Base-by-base conservation (phyloP, 192 early-diverging fungal species). In the Coemansia sp. region DNA sequence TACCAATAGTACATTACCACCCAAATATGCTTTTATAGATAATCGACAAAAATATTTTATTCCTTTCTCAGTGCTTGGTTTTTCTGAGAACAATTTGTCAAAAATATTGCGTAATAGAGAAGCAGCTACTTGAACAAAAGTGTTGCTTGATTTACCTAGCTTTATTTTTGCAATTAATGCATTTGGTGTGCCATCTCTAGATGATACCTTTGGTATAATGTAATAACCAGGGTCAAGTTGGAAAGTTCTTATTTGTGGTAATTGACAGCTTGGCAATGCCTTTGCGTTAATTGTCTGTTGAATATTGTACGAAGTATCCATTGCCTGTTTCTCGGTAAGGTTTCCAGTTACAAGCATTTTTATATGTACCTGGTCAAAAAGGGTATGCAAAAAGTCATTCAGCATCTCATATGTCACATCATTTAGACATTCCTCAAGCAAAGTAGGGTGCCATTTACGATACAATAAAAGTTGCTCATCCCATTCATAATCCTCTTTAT, bases 61-160 rank as follows among this genome's bases (percentile, higher is more conserved):
- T 60, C 90, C 85, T 60, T 90, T 88, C 55, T 96, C 92, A 7
- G 94, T 96, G n/a, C 94, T 83, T 34, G 96, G 70, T 57, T 92
- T 87, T 69, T 94, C 87, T 76, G 96, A 98, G 56, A 84, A 88
- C n/a, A 90, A 89, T 62, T 93, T 90, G 28, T 86, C 70, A 5
- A 85, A 70, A 52, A 96, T 89, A 47, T 91, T 88, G 0, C 80
- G 81, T 56, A 96, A 60, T 23, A 98, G 73, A 49, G 71, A 68
- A 10, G 90, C 62, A 1, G 82, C 69, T 26, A 82, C 83, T 26
- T 88, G 84, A 26, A 85, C 70, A 22, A 74, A 56, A 41, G 65
- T 81, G 49, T 95, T 71, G 4, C 66, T 71, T 10, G 82, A 76
- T 56, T 87, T 82, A 6, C 93, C 92, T 25, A 92, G 83, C 64